Evolutionary conservation across 1,139 yeast genomes (phyloP).

Genomic region (Diutina scorzettiae): DNA sequence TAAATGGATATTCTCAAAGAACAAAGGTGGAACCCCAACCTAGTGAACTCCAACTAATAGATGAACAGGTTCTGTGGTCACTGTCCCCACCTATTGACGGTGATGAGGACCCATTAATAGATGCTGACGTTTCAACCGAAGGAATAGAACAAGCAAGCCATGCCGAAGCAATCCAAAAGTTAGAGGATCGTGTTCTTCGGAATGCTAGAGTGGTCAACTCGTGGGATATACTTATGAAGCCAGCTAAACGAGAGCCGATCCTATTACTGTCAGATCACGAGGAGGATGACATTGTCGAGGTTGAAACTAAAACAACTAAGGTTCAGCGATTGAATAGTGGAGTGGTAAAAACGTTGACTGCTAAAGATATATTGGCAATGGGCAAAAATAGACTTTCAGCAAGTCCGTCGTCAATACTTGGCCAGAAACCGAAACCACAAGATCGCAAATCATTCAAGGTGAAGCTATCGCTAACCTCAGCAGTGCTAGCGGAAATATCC

Average conservation of each 20-base stretch:
- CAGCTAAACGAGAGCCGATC: background rate
- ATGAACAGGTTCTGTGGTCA: background rate
- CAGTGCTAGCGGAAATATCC: slow-evolving; percentile 15
- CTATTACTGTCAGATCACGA: background rate
- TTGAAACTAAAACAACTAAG: background rate
- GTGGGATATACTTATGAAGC: background rate
- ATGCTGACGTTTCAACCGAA: background rate
- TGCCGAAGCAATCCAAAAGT: background rate
- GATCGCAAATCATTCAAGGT: slow-evolving; percentile 11
- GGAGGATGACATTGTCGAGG: background rate
- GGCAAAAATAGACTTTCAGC: too few relatives aligned
- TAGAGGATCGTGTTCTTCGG: background rate
- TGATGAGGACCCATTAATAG: background rate
- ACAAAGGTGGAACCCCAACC: background rate
- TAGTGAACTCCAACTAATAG: background rate
- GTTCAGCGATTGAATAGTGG: too few relatives aligned
- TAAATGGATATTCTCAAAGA: too few relatives aligned
- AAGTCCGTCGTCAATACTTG: background rate
- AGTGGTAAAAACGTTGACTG: too few relatives aligned
- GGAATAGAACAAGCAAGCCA: background rate
- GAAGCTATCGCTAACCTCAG: slow-evolving; percentile 18
- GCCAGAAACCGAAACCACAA: slow-evolving; percentile 8
- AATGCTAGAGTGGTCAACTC: background rate
- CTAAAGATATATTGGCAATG: too few relatives aligned
- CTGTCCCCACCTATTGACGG: background rate